These are phyloP conservation scores for Starmerella apis DNA, from an alignment of 805 yeast genomes.

Conservation along the genomic window DNA sequence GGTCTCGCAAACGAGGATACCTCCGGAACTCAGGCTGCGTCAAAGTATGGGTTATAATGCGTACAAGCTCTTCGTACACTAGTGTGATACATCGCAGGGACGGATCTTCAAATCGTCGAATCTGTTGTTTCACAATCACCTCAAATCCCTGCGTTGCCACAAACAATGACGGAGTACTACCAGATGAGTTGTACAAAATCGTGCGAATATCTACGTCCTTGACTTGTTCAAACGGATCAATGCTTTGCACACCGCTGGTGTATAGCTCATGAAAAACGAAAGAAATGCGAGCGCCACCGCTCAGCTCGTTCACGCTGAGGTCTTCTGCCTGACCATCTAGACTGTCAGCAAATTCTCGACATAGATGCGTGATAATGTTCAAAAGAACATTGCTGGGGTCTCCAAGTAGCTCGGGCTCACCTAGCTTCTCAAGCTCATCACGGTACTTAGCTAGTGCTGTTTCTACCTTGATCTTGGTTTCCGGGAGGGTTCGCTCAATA, in stretches of 20 bases:
- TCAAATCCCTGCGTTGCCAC: constrained; percentile 97
- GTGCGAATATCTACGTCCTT: constrained; percentile 94
- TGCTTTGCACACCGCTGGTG: constrained; percentile 79
- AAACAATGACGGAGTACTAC: constrained; percentile 89
- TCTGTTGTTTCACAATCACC: constrained; percentile 87
- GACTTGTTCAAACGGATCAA: constrained; percentile 94
- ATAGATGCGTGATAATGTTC: constrained; percentile 81
- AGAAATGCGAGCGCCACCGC: constrained; percentile 96
- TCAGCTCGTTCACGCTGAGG: constrained; percentile 73
- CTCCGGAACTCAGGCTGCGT: constrained; percentile 73
- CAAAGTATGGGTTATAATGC: constrained; percentile 76
- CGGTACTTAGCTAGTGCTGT: constrained; percentile 75
- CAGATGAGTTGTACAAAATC: constrained; percentile 91
- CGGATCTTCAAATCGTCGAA: constrained; percentile 90
- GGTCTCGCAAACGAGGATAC: constrained; percentile 84
- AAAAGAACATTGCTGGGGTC: constrained; percentile 86
- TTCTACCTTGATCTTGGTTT: constrained; percentile 82
- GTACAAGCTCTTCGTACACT: constrained; percentile 86
- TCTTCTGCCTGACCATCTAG: constrained; percentile 90
- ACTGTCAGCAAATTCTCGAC: constrained; percentile 82
- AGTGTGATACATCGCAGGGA: constrained; percentile 75
- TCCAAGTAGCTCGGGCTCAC: constrained; percentile 58
- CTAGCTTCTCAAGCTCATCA: constrained; percentile 62
- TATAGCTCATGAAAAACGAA: constrained; percentile 95
- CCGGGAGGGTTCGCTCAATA: constrained; percentile 80